Percentiles rank a stretch among this genome's conserved stretches.
These are phyloP conservation scores for Termitomyces sp. DNA, from an alignment of 768 basidiomycete species.

Conservation along the genomic window DNA sequence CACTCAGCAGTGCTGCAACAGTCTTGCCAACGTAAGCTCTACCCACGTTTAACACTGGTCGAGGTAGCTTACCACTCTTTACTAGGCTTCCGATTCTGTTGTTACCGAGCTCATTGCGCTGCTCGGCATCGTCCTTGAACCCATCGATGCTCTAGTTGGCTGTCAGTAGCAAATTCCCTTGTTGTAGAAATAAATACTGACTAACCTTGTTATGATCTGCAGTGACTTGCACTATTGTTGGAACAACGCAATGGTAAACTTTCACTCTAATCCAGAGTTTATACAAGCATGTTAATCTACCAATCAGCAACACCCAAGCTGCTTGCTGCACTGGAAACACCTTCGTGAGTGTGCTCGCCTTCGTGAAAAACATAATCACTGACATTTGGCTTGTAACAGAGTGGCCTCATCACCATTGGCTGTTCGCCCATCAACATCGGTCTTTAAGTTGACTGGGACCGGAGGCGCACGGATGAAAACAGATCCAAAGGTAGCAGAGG, in stretches of 20 bases:
- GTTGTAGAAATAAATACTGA: background rate
- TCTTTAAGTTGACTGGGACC: background rate
- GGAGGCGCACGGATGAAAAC: background rate
- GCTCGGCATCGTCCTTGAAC: constrained; percentile 11
- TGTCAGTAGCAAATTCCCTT: constrained; percentile 8
- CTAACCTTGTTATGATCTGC: background rate
- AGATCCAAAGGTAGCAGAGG: background rate
- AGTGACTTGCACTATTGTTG: constrained; percentile 18
- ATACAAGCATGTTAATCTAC: background rate
- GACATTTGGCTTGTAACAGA: constrained; percentile 3
- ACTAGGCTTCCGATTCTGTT: constrained; percentile 1
- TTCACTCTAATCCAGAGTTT: background rate
- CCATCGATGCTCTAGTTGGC: constrained; percentile 12
- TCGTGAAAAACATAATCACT: background rate
- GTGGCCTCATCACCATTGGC: constrained; percentile 16
- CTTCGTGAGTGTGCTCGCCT: constrained; percentile 14
- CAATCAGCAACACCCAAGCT: constrained; percentile 12
- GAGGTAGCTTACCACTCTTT: background rate
- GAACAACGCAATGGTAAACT: constrained; percentile 5
- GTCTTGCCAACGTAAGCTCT: background rate
- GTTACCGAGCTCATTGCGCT: constrained; percentile 10
- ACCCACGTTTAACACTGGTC: background rate
- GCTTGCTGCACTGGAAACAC: constrained; percentile 21
- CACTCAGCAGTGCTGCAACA: constrained; percentile 11
- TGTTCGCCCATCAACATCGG: constrained; percentile 12